Conservation (phyloP, 192 early-diverging fungal genomes). For the Entomortierella beljakovae region DNA sequence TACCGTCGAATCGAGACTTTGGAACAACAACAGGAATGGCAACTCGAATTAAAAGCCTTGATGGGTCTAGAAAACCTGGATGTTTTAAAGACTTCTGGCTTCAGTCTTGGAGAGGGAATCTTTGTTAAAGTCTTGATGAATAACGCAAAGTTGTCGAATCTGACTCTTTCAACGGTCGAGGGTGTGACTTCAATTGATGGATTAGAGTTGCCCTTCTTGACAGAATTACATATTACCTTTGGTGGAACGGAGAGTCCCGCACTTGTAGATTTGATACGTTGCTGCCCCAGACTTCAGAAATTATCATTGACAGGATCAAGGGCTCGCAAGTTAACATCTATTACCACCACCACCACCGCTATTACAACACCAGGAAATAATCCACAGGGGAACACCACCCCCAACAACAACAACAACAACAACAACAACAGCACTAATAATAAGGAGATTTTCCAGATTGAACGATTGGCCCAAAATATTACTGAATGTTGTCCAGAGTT, state of each 20-base stretch:
- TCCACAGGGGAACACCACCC: constrained; percentile 19
- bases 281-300: constrained; percentile 26
- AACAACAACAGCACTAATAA: constrained; percentile 6
- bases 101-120: constrained; percentile 39
- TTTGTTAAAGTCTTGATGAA: constrained; percentile 46
- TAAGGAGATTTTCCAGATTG: constrained; percentile 13
- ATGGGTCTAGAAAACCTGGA: constrained; percentile 37
- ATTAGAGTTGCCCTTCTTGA: constrained; percentile 27
- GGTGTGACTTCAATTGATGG: constrained; percentile 39
- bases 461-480: constrained; percentile 25
- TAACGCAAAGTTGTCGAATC: constrained; percentile 28
- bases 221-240: constrained; percentile 34
- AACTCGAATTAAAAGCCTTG: constrained; percentile 30
- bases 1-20: constrained; percentile 25
- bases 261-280: constrained; percentile 27
- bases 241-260: constrained; percentile 27
- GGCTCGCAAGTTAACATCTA: too few species aligned
- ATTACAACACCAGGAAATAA: neutral
- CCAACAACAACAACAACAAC: neutral
- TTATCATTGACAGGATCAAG: constrained; percentile 26
- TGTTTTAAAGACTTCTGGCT: constrained; percentile 28
- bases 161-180: constrained; percentile 28
- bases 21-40: constrained; percentile 41
- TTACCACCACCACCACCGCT: constrained; percentile 1
- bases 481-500: constrained; percentile 31